phyloP scores from a whole-genome alignment of 2,329 filamentous ascomycete genomes.

The Ambrosiella xylebori region DNA sequence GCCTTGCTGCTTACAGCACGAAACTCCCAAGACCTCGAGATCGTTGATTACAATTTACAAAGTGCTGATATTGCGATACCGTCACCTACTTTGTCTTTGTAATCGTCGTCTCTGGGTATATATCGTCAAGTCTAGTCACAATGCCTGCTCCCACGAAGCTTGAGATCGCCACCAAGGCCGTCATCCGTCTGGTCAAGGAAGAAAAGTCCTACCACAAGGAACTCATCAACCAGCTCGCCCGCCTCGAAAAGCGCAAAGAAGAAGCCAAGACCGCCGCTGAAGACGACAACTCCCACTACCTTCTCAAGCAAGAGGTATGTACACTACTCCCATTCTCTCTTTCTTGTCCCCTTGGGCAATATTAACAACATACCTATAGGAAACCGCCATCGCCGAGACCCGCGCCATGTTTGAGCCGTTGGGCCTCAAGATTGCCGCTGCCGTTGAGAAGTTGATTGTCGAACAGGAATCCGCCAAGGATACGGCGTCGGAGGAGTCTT shows the following conservation, averaged over 20 bases:
- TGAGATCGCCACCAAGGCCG: conserved; percentile 60
- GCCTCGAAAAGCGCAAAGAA: conserved; percentile 42
- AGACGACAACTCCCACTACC: conserved; percentile 61
- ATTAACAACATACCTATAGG: conserved; percentile 20
- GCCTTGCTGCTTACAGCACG: not conserved
- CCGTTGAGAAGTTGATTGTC: conserved; percentile 56
- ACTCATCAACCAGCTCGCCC: conserved; percentile 53
- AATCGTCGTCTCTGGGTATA: too few relatives aligned
- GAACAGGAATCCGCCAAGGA: conserved; percentile 49
- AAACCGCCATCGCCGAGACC: conserved; percentile 65
- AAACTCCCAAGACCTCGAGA: too few relatives aligned
- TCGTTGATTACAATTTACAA: too few relatives aligned
- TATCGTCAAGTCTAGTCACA: conserved; percentile 12
- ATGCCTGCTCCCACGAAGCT: conserved; percentile 69
- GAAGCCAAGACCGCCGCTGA: conserved; percentile 32
- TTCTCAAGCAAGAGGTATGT: conserved; percentile 71
- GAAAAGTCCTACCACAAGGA: conserved; percentile 83
- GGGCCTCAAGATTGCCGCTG: conserved; percentile 51
- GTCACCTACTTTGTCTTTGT: too few relatives aligned
- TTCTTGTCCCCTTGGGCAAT: not conserved
- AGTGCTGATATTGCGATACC: too few relatives aligned
- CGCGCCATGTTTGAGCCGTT: conserved; percentile 63
- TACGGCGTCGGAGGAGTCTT: conserved; percentile 29
- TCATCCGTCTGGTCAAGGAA: conserved; percentile 78
- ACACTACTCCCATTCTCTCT: conserved; percentile 6